Conservation (phyloP, 2,329 filamentous ascomycete species). For the Trichophyton equinum region DNA sequence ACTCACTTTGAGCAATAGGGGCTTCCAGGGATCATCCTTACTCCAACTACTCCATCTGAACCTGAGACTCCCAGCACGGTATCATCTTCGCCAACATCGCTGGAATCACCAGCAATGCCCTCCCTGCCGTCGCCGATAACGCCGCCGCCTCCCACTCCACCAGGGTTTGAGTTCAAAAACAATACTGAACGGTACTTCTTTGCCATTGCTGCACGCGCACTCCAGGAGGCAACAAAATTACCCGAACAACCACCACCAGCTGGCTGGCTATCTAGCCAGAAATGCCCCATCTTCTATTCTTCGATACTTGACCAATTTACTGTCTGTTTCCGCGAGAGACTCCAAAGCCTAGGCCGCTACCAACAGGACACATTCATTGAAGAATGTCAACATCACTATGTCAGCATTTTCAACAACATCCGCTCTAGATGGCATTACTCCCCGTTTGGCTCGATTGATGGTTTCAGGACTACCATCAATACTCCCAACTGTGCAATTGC, state of each 20-base stretch:
- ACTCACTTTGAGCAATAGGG: neutral
- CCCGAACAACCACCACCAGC: conserved; percentile 12
- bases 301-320: conserved; percentile 11
- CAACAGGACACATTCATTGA: conserved; percentile 5
- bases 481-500: conserved; percentile 9
- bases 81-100: neutral
- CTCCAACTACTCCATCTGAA: neutral
- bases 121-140: neutral
- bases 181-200: conserved; percentile 6
- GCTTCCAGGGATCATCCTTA: neutral
- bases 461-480: conserved; percentile 10
- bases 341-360: conserved; percentile 3
- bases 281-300: conserved; percentile 11
- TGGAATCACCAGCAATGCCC: too few relatives aligned
- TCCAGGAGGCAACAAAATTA: conserved; percentile 13
- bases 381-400: conserved; percentile 12
- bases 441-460: conserved; percentile 9
- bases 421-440: conserved; percentile 12
- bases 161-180: neutral
- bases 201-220: conserved; percentile 12
- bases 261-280: conserved; percentile 12
- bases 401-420: conserved; percentile 14
- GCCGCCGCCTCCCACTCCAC: neutral
- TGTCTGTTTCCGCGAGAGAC: conserved; percentile 7
- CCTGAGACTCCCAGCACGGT: neutral